Base-by-base conservation (phyloP, 2,329 filamentous ascomycete genomes). In the Neonectria ditissima region DNA sequence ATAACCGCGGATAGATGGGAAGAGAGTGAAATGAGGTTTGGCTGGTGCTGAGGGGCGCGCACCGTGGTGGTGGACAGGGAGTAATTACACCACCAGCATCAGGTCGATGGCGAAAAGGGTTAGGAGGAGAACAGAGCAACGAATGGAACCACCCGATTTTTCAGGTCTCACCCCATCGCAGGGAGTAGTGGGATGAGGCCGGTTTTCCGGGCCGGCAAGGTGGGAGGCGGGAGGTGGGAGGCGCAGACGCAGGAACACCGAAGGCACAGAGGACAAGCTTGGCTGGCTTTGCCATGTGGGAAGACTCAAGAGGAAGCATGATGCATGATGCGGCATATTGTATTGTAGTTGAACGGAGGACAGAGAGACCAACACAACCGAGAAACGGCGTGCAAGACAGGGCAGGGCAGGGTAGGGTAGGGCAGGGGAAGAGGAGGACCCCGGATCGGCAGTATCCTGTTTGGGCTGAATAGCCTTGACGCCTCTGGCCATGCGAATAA, bases 361-460 rank as follows among this genome's bases (percentile, higher is more conserved):
- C 39, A 32, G 18, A 9, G n/a, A 32, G 44, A 55, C 18, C 18
- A 34, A 14, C 37, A 41, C 34, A 24, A 14, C 41, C 11, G 41
- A 22, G 59, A 65, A 34, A 20, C 59, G 62, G 43, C 65, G 62
- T 60, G 63, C 55, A 62, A 50, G 13, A n/a, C 20, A 58, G 52
- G 54, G 57, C 9, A 34, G 26, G 26, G 26, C 26, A 28, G n/a
- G n/a, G n/a, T n/a, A n/a, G n/a, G n/a, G n/a, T n/a, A n/a, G n/a
- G n/a, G n/a, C n/a, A n/a, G n/a, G 26, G 26, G 26, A 8, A 30
- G 58, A 50, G 52, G 41, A n/a, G 8, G 34, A 53, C 66, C 60
- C 69, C 62, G 24, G 69, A 69, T 71, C 69, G 65, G 68, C 66
- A 53, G 43, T 71, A 45, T 57, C 66, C 58, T 52, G 55, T 62